phyloP scores from a whole-genome alignment of 2,329 filamentous ascomycete species.

The Biscogniauxia mediterranea region DNA sequence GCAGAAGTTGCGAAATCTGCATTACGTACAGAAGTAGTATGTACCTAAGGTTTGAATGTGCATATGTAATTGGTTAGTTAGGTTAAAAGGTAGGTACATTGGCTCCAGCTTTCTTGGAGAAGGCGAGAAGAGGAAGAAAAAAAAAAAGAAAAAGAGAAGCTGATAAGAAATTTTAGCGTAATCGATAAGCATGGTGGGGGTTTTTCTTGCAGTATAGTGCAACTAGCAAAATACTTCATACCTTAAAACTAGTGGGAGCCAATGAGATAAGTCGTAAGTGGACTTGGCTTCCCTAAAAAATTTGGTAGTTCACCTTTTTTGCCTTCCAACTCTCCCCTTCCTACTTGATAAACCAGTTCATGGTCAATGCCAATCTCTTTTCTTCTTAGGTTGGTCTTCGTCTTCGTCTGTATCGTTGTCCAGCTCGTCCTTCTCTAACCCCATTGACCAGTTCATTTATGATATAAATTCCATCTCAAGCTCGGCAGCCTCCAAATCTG shows the following conservation, averaged over 20 bases:
- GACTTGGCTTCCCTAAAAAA: neutral
- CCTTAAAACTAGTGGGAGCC: neutral
- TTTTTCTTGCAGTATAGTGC: too few relatives aligned
- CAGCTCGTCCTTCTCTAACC: too few relatives aligned
- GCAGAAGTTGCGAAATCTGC: too few relatives aligned
- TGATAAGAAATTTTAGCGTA: neutral
- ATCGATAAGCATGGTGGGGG: neutral
- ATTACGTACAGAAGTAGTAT: too few relatives aligned
- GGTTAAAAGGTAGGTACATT: too few relatives aligned
- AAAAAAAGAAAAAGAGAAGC: neutral
- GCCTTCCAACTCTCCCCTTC: neutral
- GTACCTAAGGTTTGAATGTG: too few relatives aligned
- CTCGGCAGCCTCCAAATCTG: slow-evolving; percentile 21
- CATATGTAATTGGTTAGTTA: too few relatives aligned
- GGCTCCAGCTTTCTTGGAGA: too few relatives aligned
- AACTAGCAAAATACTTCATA: too few relatives aligned
- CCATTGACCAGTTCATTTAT: slow-evolving; percentile 8
- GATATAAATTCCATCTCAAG: slow-evolving; percentile 20
- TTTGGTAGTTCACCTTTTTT: neutral
- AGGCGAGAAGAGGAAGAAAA: neutral
- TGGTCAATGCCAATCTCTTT: neutral
- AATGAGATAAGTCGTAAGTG: too few relatives aligned
- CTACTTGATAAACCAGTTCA: neutral
- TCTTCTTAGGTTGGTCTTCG: too few relatives aligned
- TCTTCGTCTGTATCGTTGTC: too few relatives aligned